Evolutionary conservation across 1,284 basidiomycete species (phyloP).

Genomic region (Cutaneotrichosporon sp.): DNA sequence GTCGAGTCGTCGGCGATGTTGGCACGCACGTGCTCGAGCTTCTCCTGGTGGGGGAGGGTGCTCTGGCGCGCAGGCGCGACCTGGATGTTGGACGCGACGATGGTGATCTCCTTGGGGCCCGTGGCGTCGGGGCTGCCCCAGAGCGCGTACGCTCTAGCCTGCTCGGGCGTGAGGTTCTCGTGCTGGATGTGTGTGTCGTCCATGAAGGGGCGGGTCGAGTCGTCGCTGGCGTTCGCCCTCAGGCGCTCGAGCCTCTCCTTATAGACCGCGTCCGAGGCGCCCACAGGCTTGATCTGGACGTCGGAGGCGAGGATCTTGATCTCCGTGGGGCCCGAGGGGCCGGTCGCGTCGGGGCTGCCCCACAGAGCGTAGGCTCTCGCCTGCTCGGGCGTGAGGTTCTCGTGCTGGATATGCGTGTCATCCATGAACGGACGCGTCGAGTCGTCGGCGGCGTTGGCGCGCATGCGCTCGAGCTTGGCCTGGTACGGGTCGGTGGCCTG

Average conservation of each 20-base stretch:
- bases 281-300: background rate
- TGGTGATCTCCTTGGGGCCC: background rate
- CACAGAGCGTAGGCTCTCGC: background rate
- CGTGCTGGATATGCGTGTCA: background rate
- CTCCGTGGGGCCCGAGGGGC: background rate
- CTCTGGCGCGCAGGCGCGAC: background rate
- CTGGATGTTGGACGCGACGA: no score
- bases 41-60: background rate
- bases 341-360: background rate
- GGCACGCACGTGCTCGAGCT: background rate
- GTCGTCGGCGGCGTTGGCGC: background rate
- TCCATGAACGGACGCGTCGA: background rate
- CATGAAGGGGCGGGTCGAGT: background rate
- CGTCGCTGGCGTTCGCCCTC: background rate
- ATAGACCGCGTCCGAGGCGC: background rate
- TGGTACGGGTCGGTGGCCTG: background rate
- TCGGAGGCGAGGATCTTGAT: background rate
- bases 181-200: background rate
- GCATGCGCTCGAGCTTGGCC: background rate
- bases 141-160: background rate
- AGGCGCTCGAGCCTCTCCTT: background rate
- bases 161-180: background rate
- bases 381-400: background rate
- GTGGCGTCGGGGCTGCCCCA: background rate
- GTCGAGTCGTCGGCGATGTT: background rate